Base-by-base conservation (phyloP, 225 moss, liverwort and hornwort genomes). In the Pleurozium schreberi region DNA sequence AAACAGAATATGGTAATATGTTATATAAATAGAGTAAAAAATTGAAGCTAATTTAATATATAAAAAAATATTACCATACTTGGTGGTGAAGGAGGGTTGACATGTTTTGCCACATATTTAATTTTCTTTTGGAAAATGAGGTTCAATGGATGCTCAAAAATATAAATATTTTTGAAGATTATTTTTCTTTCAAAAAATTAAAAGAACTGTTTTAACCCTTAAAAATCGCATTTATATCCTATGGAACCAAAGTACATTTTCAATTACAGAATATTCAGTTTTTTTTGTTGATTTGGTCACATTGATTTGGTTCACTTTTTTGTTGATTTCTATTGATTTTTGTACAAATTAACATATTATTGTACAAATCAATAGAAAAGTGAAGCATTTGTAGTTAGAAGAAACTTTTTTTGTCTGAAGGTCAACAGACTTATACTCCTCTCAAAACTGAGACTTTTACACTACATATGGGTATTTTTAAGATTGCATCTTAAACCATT, bases 51-150 rank as follows among this genome's bases (percentile, higher is more conserved):
- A 61, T 61, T 26, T 61, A 61, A 26, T 26, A 5, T 12, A 61
- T 11, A 26, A 11, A 9, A 4, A 61, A 61, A 61, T 47, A 19
- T 3, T 49, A 22, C 8, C 2, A 50, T 7, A 75, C 8, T 75
- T 50, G 8, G 5, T 31, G 12, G 18, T 4, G 0, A 49, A 1
- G 6, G 20, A 47, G 18, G 18, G 33, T 10, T 0, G 0, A 49
- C 2, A 50, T 12, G 6, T 34, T 50, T 34, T 75, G 21, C 13
- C 3, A 14, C 14, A 75, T 22, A 8, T 52, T 12, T 20, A 18
- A 18, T 33, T 28, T 45, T 71, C 7, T 47, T 49, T 49, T 7
- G 4, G 6, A 49, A 49, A 31, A 49, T 7, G 11, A 49, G 2
- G 0, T 49, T 31, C 7, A 30, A 19, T 7, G 18, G 18, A 31